Percentiles rank a stretch among this genome's conserved stretches.
Evolutionary conservation across 345 rosid genomes (phyloP).

Genomic region (Kandelia obovata): DNA sequence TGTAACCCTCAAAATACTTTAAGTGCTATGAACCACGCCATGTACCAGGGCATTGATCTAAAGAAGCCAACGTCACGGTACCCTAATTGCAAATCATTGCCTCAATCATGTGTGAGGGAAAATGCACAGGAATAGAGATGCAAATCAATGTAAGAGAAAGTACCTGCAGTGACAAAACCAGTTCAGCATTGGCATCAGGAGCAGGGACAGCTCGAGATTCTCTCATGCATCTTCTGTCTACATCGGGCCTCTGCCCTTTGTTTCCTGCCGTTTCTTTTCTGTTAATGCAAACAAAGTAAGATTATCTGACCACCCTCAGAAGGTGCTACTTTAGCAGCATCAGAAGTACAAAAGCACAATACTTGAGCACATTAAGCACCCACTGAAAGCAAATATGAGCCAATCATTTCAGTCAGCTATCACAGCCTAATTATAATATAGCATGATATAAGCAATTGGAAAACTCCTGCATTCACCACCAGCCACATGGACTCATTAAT

Average conservation of each 20-base stretch:
- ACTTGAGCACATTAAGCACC: neutral
- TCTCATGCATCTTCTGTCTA: slow-evolving; percentile 66
- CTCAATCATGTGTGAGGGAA: neutral
- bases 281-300: slow-evolving; percentile 20
- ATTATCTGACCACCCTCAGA: neutral
- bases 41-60: neutral
- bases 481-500: neutral
- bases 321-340: neutral
- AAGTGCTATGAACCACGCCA: neutral
- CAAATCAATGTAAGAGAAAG: neutral
- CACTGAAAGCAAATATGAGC: neutral
- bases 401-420: neutral
- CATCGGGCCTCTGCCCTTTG: slow-evolving; percentile 66
- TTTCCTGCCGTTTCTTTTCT: slow-evolving; percentile 77
- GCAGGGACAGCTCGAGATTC: slow-evolving; percentile 96
- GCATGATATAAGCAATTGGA: neutral
- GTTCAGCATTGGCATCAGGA: slow-evolving; percentile 94
- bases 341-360: slow-evolving; percentile 1
- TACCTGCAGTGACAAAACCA: slow-evolving; percentile 83
- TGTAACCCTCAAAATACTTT: too few species aligned
- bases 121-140: neutral
- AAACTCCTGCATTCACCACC: neutral
- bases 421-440: neutral
- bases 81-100: neutral
- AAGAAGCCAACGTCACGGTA: neutral